phyloP scores from a whole-genome alignment of 768 basidiomycete genomes.

The Termitomyces sp. region DNA sequence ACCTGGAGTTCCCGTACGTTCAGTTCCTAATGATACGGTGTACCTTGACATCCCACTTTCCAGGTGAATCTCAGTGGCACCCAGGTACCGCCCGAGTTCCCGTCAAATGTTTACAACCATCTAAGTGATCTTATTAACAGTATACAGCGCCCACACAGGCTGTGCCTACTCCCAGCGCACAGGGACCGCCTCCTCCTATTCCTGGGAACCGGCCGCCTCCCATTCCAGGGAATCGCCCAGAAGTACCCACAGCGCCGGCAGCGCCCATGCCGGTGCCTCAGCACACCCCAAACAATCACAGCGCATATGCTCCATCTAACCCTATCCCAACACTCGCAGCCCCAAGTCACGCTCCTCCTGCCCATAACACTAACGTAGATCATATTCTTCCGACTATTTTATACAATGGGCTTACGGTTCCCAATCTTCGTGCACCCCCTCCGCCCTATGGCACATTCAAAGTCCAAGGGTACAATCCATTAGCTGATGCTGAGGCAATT shows the following conservation, averaged over 20 bases:
- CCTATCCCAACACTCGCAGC: background rate
- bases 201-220: conserved; percentile 16
- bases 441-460: conserved; percentile 20
- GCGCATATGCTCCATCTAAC: conserved; percentile 15
- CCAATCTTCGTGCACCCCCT: conserved; percentile 29
- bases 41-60: background rate
- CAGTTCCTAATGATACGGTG: background rate
- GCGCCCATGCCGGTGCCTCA: background rate
- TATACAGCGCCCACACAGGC: background rate
- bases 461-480: conserved; percentile 34
- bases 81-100: background rate
- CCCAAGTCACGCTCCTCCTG: background rate
- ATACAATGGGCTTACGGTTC: conserved; percentile 30
- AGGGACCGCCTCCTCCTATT: conserved; percentile 14
- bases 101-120: background rate
- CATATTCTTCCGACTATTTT: conserved; percentile 2
- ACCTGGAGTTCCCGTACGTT: background rate
- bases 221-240: conserved; percentile 17
- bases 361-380: background rate
- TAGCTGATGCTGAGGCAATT: conserved; percentile 30
- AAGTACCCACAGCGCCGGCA: background rate
- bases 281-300: background rate
- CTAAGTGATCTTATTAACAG: background rate
- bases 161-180: background rate
- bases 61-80: background rate